Evolutionary conservation across 306 rosid species (phyloP).

Genomic region (Biancaea sappan): DNA sequence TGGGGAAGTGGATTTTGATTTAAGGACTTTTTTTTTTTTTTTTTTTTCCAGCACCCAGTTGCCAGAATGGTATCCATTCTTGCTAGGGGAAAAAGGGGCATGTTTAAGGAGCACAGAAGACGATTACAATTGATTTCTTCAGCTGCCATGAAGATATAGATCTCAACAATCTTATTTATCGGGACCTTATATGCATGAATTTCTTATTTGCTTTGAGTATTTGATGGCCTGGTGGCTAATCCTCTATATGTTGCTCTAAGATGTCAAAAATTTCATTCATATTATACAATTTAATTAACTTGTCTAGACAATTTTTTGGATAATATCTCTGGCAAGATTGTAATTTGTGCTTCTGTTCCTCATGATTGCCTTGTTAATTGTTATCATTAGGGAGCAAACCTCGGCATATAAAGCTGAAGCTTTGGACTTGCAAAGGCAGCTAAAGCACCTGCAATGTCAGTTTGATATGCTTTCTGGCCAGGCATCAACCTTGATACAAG

Average conservation of each 20-base stretch:
- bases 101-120: not conserved
- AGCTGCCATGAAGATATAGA: not conserved
- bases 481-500: slow-evolving; percentile 82
- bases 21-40: too few species aligned
- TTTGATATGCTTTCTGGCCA: slow-evolving; percentile 84
- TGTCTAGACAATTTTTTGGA: not conserved
- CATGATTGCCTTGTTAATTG: slow-evolving; percentile 16
- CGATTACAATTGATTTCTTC: not conserved
- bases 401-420: slow-evolving; percentile 77
- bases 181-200: not conserved
- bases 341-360: slow-evolving; percentile 1
- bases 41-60: not conserved
- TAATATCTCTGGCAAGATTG: not conserved
- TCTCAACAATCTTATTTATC: not conserved
- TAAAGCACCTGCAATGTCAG: slow-evolving; percentile 72
- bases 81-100: not conserved
- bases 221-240: not conserved
- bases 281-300: not conserved
- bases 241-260: not conserved
- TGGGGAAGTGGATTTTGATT: not conserved
- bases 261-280: not conserved
- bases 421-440: slow-evolving; percentile 74
- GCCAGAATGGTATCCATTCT: not conserved
- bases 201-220: slow-evolving; percentile 1
- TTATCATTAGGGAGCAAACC: slow-evolving; percentile 73